Base-by-base conservation (phyloP, 805 yeast species). In the Yarrowia hollandica region DNA sequence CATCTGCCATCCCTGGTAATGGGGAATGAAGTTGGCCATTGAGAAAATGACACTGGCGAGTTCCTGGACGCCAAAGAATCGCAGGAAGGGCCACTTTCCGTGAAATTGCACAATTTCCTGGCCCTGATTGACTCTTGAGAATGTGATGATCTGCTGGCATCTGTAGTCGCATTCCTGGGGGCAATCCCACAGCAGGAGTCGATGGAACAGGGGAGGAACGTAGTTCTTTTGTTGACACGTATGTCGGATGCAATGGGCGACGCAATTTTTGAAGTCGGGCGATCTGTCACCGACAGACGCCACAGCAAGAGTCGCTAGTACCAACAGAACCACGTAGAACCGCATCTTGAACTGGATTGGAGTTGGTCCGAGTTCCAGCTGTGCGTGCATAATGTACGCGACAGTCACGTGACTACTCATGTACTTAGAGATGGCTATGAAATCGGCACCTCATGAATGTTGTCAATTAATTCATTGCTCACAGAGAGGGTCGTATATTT, bases 31-130 rank as follows among this genome's bases (percentile, higher is more conserved):
- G 66, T 87, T 87, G 19, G 81, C 77, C 5, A 87, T 66, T n/a
- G 96, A 87, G 70, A 94, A 92, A 1, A 90, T 18, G 1, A 87
- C 83, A 12, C 95, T 85, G 21, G 85, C 88, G 0, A 90, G 74
- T 69, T 94, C 99, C 71, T 94, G 99, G 11, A 86, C 75, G 0
- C 96, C 96, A n/a, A 79, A 72, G 0, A 87, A 68, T 52, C 99
- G 77, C 15, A 76, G 62, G 67, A 94, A 94, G 2, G 98, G 98
- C 99, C 99, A 94, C 74, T 94, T 94, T 0, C 99, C 99, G 71
- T 94, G 97, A 73, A 89, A 94, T 70, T 94, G 99, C 37, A 79
- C 78, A 0, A 89, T 74, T 60, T 82, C 84, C 61, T 79, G 77
- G n/a, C 78, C 76, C 2, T 72, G 63, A 0, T 60, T 64, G 14